Conservation (phyloP, 202 grass and related monocot genomes). For the Eragrostis tef region DNA sequence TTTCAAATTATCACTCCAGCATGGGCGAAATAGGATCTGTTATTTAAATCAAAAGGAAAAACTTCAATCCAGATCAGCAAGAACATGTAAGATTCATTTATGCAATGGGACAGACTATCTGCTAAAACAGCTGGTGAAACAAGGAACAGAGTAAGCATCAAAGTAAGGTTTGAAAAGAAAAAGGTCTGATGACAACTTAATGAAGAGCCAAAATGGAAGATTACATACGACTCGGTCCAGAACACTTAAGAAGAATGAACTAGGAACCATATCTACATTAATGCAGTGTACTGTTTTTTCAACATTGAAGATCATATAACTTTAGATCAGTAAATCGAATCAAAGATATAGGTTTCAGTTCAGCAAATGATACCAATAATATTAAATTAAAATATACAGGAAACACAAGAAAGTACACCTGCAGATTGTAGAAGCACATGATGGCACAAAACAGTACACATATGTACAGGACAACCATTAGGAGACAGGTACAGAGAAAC, state of each 20-base stretch:
- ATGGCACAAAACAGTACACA: conserved; percentile 17
- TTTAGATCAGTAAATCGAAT: conserved; percentile 13
- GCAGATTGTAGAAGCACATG: background rate
- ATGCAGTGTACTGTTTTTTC: background rate
- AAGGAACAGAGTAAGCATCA: background rate
- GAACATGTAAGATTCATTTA: background rate
- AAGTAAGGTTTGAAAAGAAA: conserved; percentile 1
- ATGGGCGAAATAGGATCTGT: background rate
- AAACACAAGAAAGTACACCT: conserved; percentile 23
- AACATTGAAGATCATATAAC: conserved; percentile 28
- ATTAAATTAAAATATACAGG: conserved; percentile 24
- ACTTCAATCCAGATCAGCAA: conserved; percentile 3
- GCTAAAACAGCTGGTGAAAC: conserved; percentile 12
- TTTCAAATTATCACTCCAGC: background rate
- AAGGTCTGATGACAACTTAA: background rate
- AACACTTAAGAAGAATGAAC: conserved; percentile 10
- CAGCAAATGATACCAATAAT: conserved; percentile 32
- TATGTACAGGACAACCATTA: conserved; percentile 23
- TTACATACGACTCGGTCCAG: background rate
- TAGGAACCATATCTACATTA: background rate
- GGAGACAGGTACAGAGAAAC: background rate
- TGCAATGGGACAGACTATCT: background rate
- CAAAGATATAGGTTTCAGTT: background rate
- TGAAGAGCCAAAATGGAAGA: background rate
- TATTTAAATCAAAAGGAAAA: conserved; percentile 15